Base-by-base conservation (phyloP, 495 filamentous ascomycete species). In the Letharia lupina region DNA sequence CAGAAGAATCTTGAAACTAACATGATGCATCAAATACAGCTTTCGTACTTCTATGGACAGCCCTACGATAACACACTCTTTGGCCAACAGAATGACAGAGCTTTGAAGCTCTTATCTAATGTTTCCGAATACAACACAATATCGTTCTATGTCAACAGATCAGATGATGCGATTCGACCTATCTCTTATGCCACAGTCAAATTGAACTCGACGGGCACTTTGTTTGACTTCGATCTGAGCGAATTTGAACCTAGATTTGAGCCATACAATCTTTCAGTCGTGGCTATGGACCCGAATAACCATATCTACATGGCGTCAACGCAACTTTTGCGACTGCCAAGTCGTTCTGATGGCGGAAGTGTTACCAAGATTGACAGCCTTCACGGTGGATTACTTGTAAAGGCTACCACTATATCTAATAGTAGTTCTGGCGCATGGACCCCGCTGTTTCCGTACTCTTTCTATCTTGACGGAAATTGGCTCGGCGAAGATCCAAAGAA, bases 351-450 rank as follows among this genome's bases (percentile, higher is more conserved):
- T 60, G 78, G 75, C 12, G 83, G 86, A 33, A 89, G 85, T 67
- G 77, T 82, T 20, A 83, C 84, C 18, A 84, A 84, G 68, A 77
- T 89, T 28, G 87, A 90, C 69, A 80, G 82, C 68, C 73, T 87
- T 3, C 78, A 82, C 63, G 85, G 86, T 37, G 85, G 81, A 0
- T 68, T 89, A 7, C 71, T 77, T 13, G 77, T 83, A 41, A 70
- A 74, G n/a, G 71, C 20, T 6, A 8, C 48, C 6, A 41, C 6
- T 40, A 31, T 9, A 16, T 28, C 58, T 9, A 12, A 18, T 31
- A 28, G 28, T n/a, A 37, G 81, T 28, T 28, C 23, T 65, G 70
- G 74, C 1, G 64, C 72, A 16, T 83, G 79, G 76, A 74, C 71
- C 39, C 77, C 85, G 0, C 65, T 89, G 23, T 74, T 89, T 31